Percentiles rank a stretch among this genome's conserved stretches.
phyloP scores from a whole-genome alignment of 2,329 filamentous ascomycete genomes.

The Aspergillus thermomutatus region DNA sequence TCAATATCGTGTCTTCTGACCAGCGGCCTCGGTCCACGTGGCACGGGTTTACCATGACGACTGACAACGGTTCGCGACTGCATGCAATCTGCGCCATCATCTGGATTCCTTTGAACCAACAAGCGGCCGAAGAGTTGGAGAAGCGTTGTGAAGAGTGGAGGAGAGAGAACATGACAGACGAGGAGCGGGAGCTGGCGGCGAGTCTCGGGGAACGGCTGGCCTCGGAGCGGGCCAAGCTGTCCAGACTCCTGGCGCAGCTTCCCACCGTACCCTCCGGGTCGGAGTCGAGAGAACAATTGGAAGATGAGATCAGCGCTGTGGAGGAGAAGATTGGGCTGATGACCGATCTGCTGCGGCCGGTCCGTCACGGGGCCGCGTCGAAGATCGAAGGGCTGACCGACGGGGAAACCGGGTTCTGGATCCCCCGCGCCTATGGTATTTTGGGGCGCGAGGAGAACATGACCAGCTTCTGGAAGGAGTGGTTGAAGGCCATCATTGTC shows the following conservation, averaged over 20 bases:
- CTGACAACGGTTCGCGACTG: slow-evolving; percentile 83
- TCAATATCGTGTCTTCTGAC: slow-evolving; percentile 93
- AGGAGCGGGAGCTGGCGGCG: slow-evolving; percentile 89
- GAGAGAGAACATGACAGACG: slow-evolving; percentile 93
- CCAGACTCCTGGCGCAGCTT: slow-evolving; percentile 78
- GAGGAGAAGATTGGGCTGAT: slow-evolving; percentile 97
- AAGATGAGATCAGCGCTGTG: slow-evolving; percentile 91
- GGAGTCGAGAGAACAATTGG: slow-evolving; percentile 73
- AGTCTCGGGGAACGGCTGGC: slow-evolving; percentile 87
- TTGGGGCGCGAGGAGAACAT: slow-evolving; percentile 78
- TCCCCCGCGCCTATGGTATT: slow-evolving; percentile 87
- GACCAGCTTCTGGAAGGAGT: slow-evolving; percentile 97
- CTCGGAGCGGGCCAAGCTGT: slow-evolving; percentile 82
- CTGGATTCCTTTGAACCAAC: slow-evolving; percentile 82
- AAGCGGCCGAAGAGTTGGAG: slow-evolving; percentile 73
- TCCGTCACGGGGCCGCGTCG: slow-evolving; percentile 89
- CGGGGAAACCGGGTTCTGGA: slow-evolving; percentile 94
- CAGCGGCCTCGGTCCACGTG: slow-evolving; percentile 92
- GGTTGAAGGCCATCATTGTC: slow-evolving; percentile 88
- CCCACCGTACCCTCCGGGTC: slow-evolving; percentile 79
- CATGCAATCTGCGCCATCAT: slow-evolving; percentile 89
- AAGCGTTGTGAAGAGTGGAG: slow-evolving; percentile 80
- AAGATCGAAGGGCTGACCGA: slow-evolving; percentile 97
- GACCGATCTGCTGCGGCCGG: slow-evolving; percentile 89
- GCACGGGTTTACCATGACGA: slow-evolving; percentile 99